Conservation (phyloP, 106 monocot species). For the Dactylorhiza incarnata region DNA sequence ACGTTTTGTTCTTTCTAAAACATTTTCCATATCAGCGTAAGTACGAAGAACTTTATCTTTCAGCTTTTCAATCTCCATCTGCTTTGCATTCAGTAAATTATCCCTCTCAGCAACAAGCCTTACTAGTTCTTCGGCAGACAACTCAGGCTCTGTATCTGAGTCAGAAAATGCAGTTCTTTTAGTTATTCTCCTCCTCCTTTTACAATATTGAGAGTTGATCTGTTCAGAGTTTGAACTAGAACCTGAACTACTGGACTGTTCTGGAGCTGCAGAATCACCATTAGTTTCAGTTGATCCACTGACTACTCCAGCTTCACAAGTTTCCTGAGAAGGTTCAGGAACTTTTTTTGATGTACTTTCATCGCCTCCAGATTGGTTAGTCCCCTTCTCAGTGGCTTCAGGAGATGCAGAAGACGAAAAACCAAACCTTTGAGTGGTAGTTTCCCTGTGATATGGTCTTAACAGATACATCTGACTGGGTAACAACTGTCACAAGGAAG, state of each 20-base stretch:
- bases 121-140: constrained; percentile 65
- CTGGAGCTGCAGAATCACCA: constrained; percentile 18
- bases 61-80: constrained; percentile 67
- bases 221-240: constrained; percentile 9
- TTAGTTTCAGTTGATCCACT: constrained; percentile 5
- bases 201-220: constrained; percentile 8
- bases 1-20: constrained; percentile 58
- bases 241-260: constrained; percentile 28
- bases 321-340: background rate
- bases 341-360: constrained; percentile 2
- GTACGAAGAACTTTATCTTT: constrained; percentile 80
- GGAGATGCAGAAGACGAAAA: constrained; percentile 45
- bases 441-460: constrained; percentile 2
- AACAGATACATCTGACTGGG: constrained; percentile 5
- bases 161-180: constrained; percentile 44
- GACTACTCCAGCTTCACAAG: background rate
- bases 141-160: constrained; percentile 51
- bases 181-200: constrained; percentile 20
- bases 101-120: constrained; percentile 82
- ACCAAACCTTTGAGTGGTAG: constrained; percentile 20
- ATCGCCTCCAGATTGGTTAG: constrained; percentile 9
- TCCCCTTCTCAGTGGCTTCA: constrained; percentile 34
- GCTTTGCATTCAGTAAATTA: constrained; percentile 53
- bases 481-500: constrained; percentile 11
- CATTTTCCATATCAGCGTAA: constrained; percentile 91